Conservation (phyloP, 768 basidiomycete species). For the Lentinula sp. region DNA sequence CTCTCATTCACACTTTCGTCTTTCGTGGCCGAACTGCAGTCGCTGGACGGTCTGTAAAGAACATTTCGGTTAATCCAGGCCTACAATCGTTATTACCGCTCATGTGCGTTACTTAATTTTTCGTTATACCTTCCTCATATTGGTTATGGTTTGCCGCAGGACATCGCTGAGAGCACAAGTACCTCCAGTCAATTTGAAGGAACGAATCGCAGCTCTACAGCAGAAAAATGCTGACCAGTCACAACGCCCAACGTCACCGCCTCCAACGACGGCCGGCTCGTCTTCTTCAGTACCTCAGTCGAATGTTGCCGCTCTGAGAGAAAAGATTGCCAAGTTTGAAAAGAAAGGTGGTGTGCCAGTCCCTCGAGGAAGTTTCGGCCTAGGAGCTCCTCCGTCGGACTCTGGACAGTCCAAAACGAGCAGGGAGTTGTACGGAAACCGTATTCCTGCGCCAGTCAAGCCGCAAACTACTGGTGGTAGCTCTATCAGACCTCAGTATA, state of each 20-base stretch:
- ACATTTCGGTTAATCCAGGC: not conserved
- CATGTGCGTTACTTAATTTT: not conserved
- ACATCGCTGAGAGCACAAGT: constrained; percentile 24
- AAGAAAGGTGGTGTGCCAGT: constrained; percentile 69
- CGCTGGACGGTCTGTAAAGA: constrained; percentile 9
- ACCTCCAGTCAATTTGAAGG: constrained; percentile 57
- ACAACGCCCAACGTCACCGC: constrained; percentile 6
- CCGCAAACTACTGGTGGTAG: constrained; percentile 18
- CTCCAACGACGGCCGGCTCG: constrained; percentile 5
- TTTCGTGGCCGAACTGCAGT: not conserved
- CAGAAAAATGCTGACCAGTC: constrained; percentile 36
- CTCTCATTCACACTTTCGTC: constrained; percentile 7
- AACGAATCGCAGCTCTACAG: constrained; percentile 78
- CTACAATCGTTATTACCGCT: not conserved
- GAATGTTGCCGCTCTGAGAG: constrained; percentile 31
- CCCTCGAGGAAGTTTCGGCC: constrained; percentile 69
- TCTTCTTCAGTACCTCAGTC: not conserved
- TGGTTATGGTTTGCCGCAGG: constrained; percentile 11
- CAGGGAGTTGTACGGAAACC: constrained; percentile 69
- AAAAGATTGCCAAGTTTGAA: constrained; percentile 80
- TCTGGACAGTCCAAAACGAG: constrained; percentile 38
- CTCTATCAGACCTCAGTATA: not conserved
- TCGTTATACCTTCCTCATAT: not conserved
- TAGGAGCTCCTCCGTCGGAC: constrained; percentile 55
- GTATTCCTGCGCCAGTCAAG: constrained; percentile 43